Base-by-base conservation (phyloP, 805 yeast species). In the Phaffomyces thermotolerans region DNA sequence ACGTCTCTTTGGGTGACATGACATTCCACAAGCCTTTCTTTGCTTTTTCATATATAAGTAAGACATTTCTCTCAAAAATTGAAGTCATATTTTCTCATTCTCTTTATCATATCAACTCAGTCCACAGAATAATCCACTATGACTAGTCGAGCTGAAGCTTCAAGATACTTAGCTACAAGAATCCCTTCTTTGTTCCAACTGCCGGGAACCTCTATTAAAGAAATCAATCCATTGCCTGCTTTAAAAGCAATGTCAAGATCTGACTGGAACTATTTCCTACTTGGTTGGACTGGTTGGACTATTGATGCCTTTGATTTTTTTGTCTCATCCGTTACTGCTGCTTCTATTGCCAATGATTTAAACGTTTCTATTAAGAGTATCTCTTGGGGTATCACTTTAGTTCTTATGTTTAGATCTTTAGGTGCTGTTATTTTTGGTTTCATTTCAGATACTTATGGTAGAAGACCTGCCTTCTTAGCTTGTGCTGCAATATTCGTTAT, bases 271-370 rank as follows among this genome's bases (percentile, higher is more conserved):
- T 75, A 73, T 46, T 79, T 81, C 54, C 53, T 69, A 22, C 67
- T 79, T 54, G 87, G 84, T 2, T 75, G 78, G 52, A 58, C 65
- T 30, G 84, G 79, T 30, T 83, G 90, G 89, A 70, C 83, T 3
- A 70, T 81, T 72, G 90, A 81, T 53, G 81, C 87, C 3, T 73
- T 82, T 59, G 89, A 82, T 53, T 83, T 79, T 63, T 83, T 83
- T 56, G 65, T 76, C 25, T 81, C 79, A 9, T 72, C 83, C 12
- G 68, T 80, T 39, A 73, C 78, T 42, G 80, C 75, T 4, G 45
- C 72, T 2, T 59, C 66, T 3, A 67, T 83, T 41, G 81, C 86
- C 27, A 52, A 58, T 34, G 55, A 72, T 3, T 71, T 82, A 41
- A 66, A 65, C 36, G 65, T 61, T 8, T 42, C 67, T 1, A 69